Base-by-base conservation (phyloP, 352 stramenopile species). In the Hyaloperonospora arabidopsidis region DNA sequence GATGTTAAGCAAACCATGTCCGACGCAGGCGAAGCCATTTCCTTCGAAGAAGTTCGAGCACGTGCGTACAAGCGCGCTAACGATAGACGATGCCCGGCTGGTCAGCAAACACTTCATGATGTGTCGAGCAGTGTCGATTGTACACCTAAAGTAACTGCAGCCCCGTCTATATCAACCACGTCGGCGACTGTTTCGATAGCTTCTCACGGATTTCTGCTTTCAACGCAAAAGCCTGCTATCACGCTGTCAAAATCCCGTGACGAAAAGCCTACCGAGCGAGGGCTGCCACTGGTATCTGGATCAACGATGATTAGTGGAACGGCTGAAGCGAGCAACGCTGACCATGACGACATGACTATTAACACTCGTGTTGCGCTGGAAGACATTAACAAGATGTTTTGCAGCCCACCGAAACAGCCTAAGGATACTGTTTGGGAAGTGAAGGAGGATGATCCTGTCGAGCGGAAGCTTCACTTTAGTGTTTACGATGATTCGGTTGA, bases 341-440 rank as follows among this genome's bases (percentile, higher is more conserved):
- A 70, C 3, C 74, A 88, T 72, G 81, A 94, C 58, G 82, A 94
- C 52, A 81, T 94, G 70, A 94, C 84, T 14, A 92, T 94, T 50
- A 94, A 89, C 53, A 94, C 84, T 53, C 77, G 78, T 44, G 61
- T 94, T 6, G 84, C 84, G 1, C 75, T 91, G 67, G 78, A 84
- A 28, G 84, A 94, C 29, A 79, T 94, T 49, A 89, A 92, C 59
- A 74, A 57, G 51, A 92, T 94, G 84, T 94, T 94, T 55, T 90
- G 79, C 57, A 94, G 84, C 45, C 84, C 84, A 21, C 61, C 74
- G 19, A 68, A 74, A 47, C 67, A 74, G 39, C 49, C 48, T 19
- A 74, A 80, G 34, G 41, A 52, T 5, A 72, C 61, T 36, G 63
- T 72, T 6, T 70, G 63, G 64, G 74, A 87, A 59, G 43, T 64